Conservation (phyloP, 306 rosid genomes). For the Quercus suber region DNA sequence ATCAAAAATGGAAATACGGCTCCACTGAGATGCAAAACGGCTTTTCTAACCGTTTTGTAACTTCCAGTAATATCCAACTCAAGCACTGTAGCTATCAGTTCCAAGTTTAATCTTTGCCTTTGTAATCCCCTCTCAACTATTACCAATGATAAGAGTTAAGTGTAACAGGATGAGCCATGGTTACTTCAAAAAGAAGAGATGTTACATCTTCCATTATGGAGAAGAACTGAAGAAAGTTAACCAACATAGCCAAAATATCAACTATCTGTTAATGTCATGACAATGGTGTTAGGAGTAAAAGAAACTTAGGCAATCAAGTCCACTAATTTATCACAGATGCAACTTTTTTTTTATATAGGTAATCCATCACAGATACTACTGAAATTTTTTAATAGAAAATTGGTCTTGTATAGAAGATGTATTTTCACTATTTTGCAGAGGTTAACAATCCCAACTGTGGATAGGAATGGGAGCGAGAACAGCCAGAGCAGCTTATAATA, state of each 20-base stretch:
- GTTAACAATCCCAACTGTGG: not conserved
- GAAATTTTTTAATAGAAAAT: not conserved
- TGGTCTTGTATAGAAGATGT: not conserved
- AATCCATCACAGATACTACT: not conserved
- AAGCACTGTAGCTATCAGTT: no score
- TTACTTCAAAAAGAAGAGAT: not conserved
- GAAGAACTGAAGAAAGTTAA: not conserved
- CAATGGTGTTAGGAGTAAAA: not conserved
- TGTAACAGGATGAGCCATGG: no score
- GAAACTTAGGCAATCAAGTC: not conserved
- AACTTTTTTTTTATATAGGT: no score
- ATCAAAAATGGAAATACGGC: no score
- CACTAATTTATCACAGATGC: not conserved
- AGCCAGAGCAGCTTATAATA: not conserved
- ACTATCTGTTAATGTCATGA: not conserved
- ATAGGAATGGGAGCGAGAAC: not conserved
- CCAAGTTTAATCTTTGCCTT: no score
- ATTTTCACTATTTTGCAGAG: not conserved
- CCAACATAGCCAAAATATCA: not conserved
- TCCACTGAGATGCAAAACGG: no score
- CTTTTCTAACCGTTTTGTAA: no score
- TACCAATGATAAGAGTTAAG: no score
- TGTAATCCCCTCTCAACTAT: no score
- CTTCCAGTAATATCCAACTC: no score
- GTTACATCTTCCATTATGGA: not conserved